Evolutionary conservation across 2,329 filamentous ascomycete species (phyloP).

Genomic region (Stagonosporopsis vannaccii): DNA sequence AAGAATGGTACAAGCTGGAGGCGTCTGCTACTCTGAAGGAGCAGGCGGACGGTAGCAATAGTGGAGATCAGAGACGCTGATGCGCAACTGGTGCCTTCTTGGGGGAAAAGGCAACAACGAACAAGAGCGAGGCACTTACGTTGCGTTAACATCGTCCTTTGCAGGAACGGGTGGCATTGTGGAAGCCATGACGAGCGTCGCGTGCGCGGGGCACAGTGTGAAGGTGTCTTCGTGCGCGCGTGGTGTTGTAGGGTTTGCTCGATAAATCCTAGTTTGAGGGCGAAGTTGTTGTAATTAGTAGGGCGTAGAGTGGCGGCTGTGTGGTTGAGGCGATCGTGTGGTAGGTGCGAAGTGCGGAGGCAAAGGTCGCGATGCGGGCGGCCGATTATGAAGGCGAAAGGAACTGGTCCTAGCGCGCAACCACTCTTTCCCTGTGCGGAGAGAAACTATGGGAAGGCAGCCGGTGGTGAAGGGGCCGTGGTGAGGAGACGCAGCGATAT

Average conservation of each 20-base stretch:
- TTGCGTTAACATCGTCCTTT: slow-evolving; percentile 67
- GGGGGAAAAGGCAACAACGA: neutral
- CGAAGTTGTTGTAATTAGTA: neutral
- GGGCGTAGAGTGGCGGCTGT: slow-evolving; percentile 5
- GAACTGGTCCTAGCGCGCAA: slow-evolving; percentile 4
- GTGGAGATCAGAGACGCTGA: neutral
- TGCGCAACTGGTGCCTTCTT: neutral
- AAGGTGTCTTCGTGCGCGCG: slow-evolving; percentile 40
- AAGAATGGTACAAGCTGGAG: neutral
- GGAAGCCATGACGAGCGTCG: slow-evolving; percentile 39
- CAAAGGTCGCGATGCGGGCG: slow-evolving; percentile 15
- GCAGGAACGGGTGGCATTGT: slow-evolving; percentile 56
- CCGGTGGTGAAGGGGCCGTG: slow-evolving; percentile 26
- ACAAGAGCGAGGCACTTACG: slow-evolving; percentile 57
- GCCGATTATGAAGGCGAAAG: slow-evolving; percentile 7
- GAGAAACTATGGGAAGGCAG: slow-evolving; percentile 4
- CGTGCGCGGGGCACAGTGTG: slow-evolving; percentile 18
- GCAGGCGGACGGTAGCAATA: neutral
- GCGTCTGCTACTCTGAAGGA: neutral
- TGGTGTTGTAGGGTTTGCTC: slow-evolving; percentile 8
- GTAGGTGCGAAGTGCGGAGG: slow-evolving; percentile 14
- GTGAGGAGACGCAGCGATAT: slow-evolving; percentile 31
- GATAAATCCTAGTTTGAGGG: neutral
- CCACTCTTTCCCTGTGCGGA: slow-evolving; percentile 1
- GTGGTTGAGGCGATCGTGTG: slow-evolving; percentile 11